Evolutionary conservation across 352 stramenopile species (phyloP), one percentile per base, ranked within the genome.

Genomic region (Pythium aquatile): DNA sequence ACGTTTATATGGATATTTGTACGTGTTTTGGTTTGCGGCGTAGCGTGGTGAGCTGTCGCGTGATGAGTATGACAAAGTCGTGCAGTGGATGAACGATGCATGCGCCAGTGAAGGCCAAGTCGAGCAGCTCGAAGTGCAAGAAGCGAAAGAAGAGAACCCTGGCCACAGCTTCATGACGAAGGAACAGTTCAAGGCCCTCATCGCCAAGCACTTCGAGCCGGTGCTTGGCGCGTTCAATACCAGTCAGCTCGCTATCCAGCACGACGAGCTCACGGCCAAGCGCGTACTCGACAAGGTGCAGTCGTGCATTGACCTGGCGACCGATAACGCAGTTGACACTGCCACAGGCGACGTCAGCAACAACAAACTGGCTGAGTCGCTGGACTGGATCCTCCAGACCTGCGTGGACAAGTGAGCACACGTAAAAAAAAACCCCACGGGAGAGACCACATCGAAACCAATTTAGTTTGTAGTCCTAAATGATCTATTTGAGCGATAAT

Each of bases 81-180:
- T 71, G 11, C 20, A 56, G 24, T 71, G 58, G 65, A 71, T 71
- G 65, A 62, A 61, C 47, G 24, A 58, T 16, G 52, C 55, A 6
- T 71, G 65, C 28, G 20, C 28, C 46, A 52, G 20, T 14, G 44
- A 52, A 28, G 44, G n/a, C n/a, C 44, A 32, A 32, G n/a, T 30
- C 29, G 46, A 46, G 11, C n/a, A 57, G 14, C 5, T 30, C 5
- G 35, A 52, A 28, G 37, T 28, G 24, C 32, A 55, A 14, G 14
- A 58, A 16, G 48, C 17, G 9, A 28, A 32, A 9, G 5, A 52
- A 52, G n/a, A 52, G 44, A 4, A 52, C 44, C 44, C 44, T 16
- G 24, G 24, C 4, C 44, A 10, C 44, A 28, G 14, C n/a, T 55
- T 24, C 24, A 61, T 59, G 47, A 47, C 54, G 17, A 66, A 66